Base-by-base conservation (phyloP, 768 basidiomycete species). In the Melanogaster broomeanus region DNA sequence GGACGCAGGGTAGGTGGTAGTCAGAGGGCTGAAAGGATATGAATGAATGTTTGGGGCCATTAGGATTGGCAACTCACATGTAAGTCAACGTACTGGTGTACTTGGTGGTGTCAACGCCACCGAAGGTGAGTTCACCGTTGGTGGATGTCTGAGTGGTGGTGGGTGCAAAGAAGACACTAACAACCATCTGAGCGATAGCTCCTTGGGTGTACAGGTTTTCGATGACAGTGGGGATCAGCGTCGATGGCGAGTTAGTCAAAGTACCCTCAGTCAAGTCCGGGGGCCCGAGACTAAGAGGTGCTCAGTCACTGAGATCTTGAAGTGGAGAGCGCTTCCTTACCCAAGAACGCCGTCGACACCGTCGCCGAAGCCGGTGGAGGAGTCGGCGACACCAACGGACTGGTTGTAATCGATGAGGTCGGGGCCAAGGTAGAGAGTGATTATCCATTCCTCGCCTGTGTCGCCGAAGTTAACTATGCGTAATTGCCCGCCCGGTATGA, bases 311-410 rank as follows among this genome's bases (percentile, higher is more conserved):
- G 30, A 42, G 8, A 25, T 39, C 33, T 38, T 31, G 21, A 43
- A 18, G 35, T 15, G 4, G 31, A 24, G 15, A 49, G 27, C 3
- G 16, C 9, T 16, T 18, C 57, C 73, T 30, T 65, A 85, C 83
- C 85, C 85, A 21, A 87, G 55, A 54, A 88, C 86, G 9, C 85
- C 85, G 57, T 87, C 86, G 21, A 81, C 73, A 35, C 76, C 79
- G 0, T n/a, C n/a, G n/a, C 52, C 28, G 59, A 81, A 79, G 16
- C 71, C 85, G 2, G 45, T 21, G 1, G 79, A 73, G 0, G 21
- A 61, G 4, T 70, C 62, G n/a, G 86, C 84, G 44, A 82, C 84
- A 58, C 86, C 86, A 45, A 88, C 84, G 10, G 83, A 85, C 60
- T 88, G 87, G 4, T 63, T 47, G 13, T 68, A 49, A 45, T 88